Evolutionary conservation across 768 basidiomycete genomes (phyloP), one percentile per base, ranked within the genome.

Genomic region (Brasilioporus rufonigricans): DNA sequence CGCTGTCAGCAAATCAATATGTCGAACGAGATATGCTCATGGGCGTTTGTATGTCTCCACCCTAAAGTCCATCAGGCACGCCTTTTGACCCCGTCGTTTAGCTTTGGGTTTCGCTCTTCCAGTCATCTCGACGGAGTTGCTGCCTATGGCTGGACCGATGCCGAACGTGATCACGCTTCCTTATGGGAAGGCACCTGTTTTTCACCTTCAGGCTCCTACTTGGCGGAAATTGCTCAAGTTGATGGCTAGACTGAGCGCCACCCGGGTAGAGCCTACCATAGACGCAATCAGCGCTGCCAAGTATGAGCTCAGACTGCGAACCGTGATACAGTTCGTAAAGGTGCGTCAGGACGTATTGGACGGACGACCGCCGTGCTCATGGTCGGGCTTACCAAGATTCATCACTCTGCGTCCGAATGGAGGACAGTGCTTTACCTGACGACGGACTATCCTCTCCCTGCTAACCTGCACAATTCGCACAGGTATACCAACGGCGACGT

Each of bases 261-360:
- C 87, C 6, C 81, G 81, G 47, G 73, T 93, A 43, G 85, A 91
- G 60, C 82, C 90, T 1, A 83, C 86, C 0, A 65, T 89, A 35
- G 86, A 88, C 61, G 84, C 87, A 1, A 70, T 87, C 59, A 80
- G 83, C 1, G 69, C 78, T 0, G 73, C 78, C 29, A 85, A 84
- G 62, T 73, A 73, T 18, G 80, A 80, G 6, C 74, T 85, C 48
- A 79, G 78, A 56, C 71, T 93, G 43, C 84, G 91, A 39, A 85
- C 85, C 0, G 87, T 92, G 0, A 71, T 93, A 52, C 90, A 92
- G 62, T 90, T 92, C 62, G 77, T 90, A 47, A 88, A 84, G 76
- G 90, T 89, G 61, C 49, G 79, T 61, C 33, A 10, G 48, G 41
- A 14, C 44, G 31, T 19, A 32, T 32, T 40, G 51, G 13, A 45